These are phyloP conservation scores for Vickermania spadyakhi DNA, from an alignment of 208 protist genomes.

Conservation along the genomic window DNA sequence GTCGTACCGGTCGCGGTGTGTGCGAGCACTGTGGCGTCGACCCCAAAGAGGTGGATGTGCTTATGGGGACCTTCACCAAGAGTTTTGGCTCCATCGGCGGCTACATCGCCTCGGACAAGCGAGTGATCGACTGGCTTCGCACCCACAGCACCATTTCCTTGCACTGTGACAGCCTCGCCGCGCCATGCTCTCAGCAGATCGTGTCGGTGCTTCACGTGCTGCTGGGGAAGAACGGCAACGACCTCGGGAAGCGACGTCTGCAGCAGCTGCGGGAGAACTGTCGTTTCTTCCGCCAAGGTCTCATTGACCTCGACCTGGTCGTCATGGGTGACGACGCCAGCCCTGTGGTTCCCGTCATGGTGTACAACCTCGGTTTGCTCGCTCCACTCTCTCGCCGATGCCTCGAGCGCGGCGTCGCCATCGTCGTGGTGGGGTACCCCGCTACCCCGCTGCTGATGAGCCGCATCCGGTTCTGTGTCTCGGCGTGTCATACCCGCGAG, in stretches of 20 bases:
- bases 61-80: conserved; percentile 97
- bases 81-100: conserved; percentile 95
- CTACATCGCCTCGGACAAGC: conserved; percentile 90
- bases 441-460: conserved; percentile 90
- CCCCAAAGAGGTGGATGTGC: conserved; percentile 88
- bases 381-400: conserved; percentile 75
- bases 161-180: conserved; percentile 74
- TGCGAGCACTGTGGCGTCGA: conserved; percentile 88
- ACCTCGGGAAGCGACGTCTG: conserved; percentile 72
- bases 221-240: conserved; percentile 84
- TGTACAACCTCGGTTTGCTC: conserved; percentile 92
- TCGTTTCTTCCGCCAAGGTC: conserved; percentile 72
- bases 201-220: conserved; percentile 84
- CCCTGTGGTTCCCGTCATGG: conserved; percentile 95
- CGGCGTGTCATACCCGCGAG: conserved; percentile 91
- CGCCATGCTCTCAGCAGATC: conserved; percentile 86
- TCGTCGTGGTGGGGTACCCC: conserved; percentile 98
- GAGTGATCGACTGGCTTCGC: conserved; percentile 65
- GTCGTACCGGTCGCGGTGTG: conserved; percentile 89
- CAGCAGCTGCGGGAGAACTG: conserved; percentile 77
- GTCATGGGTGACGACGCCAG: conserved; percentile 87
- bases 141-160: conserved; percentile 52
- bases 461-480: conserved; percentile 90
- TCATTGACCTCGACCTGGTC: conserved; percentile 69
- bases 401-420: conserved; percentile 85